Conservation (phyloP, 331 rosid genomes). For the Cucumis variabilis region DNA sequence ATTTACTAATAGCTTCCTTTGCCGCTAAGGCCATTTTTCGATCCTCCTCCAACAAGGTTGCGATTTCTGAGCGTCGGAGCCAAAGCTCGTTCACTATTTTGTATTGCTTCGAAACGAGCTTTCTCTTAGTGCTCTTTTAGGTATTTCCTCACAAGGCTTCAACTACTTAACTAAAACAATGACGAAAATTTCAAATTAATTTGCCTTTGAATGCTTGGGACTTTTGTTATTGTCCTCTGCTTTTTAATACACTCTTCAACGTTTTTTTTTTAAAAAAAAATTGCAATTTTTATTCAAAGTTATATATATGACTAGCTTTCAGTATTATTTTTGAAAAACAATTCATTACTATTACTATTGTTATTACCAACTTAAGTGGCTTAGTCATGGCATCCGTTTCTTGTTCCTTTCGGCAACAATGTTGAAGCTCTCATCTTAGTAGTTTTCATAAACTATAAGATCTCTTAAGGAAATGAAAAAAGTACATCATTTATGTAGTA, state of each 20-base stretch:
- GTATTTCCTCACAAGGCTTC: slow-evolving; percentile 12
- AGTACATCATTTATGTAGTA: too few relatives aligned
- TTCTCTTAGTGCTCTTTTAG: slow-evolving; percentile 52
- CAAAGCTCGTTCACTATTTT: slow-evolving; percentile 60
- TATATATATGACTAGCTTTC: too few relatives aligned
- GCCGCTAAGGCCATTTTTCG: slow-evolving; percentile 69
- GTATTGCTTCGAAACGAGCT: slow-evolving; percentile 44
- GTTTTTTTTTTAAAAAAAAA: slow-evolving; percentile 36
- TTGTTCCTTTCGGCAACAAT: too few relatives aligned
- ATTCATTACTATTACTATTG: too few relatives aligned
- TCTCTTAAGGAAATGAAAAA: too few relatives aligned
- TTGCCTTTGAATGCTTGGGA: slow-evolving; percentile 70
- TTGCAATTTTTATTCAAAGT: too few relatives aligned
- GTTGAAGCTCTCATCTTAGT: too few relatives aligned
- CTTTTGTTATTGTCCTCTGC: slow-evolving; percentile 50
- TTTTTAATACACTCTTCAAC: slow-evolving; percentile 51
- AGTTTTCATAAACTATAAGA: too few relatives aligned
- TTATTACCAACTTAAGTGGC: too few relatives aligned
- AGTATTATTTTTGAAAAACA: too few relatives aligned
- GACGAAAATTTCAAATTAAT: slow-evolving; percentile 53
- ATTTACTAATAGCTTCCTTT: slow-evolving; percentile 33
- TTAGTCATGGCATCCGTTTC: too few relatives aligned
- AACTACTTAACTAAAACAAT: too few relatives aligned
- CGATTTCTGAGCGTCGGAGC: slow-evolving; percentile 59
- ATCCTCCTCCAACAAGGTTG: slow-evolving; percentile 55